Conservation (phyloP, 176 grass and related monocot genomes). For the Panicum miliaceum region DNA sequence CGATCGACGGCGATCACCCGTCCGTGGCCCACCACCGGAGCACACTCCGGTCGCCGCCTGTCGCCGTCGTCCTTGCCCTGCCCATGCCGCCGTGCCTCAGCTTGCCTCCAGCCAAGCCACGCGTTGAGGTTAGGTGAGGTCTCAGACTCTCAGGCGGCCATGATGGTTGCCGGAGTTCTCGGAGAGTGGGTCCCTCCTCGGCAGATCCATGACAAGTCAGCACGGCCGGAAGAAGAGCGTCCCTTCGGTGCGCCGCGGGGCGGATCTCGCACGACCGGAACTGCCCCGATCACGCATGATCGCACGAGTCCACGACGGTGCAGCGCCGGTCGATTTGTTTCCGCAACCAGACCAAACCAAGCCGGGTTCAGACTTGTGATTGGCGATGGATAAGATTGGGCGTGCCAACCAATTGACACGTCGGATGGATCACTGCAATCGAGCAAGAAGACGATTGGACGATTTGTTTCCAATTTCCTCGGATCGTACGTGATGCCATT, state of each 20-base stretch:
- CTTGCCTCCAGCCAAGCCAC: background rate
- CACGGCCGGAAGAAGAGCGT: background rate
- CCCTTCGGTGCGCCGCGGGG: constrained; percentile 15
- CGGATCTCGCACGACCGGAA: background rate
- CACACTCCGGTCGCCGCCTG: background rate
- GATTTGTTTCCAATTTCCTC: background rate
- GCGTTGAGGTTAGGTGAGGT: background rate
- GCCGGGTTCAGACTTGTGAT: background rate
- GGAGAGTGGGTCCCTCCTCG: background rate
- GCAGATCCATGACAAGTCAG: background rate
- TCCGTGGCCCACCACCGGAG: background rate
- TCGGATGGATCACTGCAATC: background rate
- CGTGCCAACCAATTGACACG: background rate
- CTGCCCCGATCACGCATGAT: background rate
- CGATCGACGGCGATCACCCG: background rate
- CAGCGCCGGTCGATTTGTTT: background rate
- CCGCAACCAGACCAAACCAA: background rate
- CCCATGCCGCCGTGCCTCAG: background rate
- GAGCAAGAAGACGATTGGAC: background rate
- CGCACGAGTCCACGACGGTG: background rate
- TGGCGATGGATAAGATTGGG: background rate
- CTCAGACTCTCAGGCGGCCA: background rate
- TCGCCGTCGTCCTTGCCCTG: background rate
- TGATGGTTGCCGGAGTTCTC: constrained; percentile 9
- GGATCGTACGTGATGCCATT: background rate